Evolutionary conservation across 441 rosid genomes (phyloP).

Genomic region (Kokia cookei): DNA sequence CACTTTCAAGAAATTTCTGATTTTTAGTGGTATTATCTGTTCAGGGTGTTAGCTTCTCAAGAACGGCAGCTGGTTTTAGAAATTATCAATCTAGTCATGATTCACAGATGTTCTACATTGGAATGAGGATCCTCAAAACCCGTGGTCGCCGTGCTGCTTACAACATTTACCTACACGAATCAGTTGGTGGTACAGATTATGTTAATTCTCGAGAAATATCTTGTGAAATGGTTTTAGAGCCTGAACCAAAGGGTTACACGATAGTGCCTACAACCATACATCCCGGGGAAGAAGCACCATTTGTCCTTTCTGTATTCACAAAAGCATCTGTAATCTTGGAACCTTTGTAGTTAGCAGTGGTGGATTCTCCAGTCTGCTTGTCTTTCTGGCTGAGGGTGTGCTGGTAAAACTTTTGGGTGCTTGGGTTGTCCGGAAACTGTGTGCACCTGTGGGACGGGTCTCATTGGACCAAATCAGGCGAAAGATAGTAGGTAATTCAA

Average conservation of each 20-base stretch:
- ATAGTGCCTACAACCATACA: constrained; percentile 99
- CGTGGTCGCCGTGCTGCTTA: constrained; percentile 97
- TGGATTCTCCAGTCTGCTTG: constrained; percentile 21
- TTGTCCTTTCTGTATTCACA: constrained; percentile 96
- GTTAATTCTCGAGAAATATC: constrained; percentile 99
- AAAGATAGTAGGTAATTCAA: constrained; percentile 24
- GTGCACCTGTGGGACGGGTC: constrained; percentile 15
- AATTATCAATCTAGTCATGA: constrained; percentile 98
- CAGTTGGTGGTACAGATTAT: constrained; percentile 99
- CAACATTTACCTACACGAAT: constrained; percentile 95
- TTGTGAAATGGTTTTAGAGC: constrained; percentile 99
- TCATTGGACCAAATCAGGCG: constrained; percentile 18
- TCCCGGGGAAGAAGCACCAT: constrained; percentile 99
- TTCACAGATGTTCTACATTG: constrained; percentile 94
- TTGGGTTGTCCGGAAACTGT: constrained; percentile 31
- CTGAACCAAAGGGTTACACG: constrained; percentile 99
- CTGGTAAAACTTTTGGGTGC: constrained; percentile 29
- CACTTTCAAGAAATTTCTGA: neutral
- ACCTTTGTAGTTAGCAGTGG: constrained; percentile 43
- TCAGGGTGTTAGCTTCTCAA: constrained; percentile 98
- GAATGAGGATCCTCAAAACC: constrained; percentile 98
- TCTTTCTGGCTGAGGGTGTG: constrained; percentile 22
- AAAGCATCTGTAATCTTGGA: constrained; percentile 88
- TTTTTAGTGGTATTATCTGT: constrained; percentile 5
- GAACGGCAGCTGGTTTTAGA: constrained; percentile 92